Evolutionary conservation across 805 yeast species (phyloP), one percentile per base, ranked within the genome.

Genomic region (Teunomyces panamensis): DNA sequence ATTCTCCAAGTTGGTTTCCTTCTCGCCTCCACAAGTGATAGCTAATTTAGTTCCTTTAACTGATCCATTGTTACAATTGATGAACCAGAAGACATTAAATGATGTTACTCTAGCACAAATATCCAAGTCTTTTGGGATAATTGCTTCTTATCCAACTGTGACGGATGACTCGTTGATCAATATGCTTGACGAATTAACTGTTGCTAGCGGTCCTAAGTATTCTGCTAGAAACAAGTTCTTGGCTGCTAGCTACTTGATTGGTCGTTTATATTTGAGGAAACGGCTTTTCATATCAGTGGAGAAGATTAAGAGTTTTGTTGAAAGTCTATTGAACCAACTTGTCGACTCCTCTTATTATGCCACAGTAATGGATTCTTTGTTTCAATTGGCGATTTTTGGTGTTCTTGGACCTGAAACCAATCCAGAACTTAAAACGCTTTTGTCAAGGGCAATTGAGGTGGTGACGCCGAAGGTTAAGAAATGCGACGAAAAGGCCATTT

Each of bases 401-500:
- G 68, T 67, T 6, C 53, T 79, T 10, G 79, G 77, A 0, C 77
- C 80, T 0, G 9, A 16, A 11, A 42, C 50, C 5, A 52, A 53
- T 10, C 41, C 49, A 6, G 36, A 42, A 7, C 14, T 54, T 17
- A 46, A 45, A n/a, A 53, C 54, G 7, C 54, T 57, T 1, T 49
- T 70, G 4, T 53, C 54, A 0, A 42, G 55, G 0, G 51, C 60
- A 35, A 56, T 63, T 26, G 42, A 26, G 0, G 49, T 51, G 2
- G 58, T 79, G 7, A 59, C 63, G 35, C 64, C 73, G 0, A 69
- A 70, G 37, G 79, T 80, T 5, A 77, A 80, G 52, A 79, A 77
- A 52, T 69, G 73, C 43, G 83, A 83, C 52, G 96, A 88, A 51
- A 68, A 62, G 28, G 78, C 90, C 0, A 73, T 81, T 4, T 58